phyloP scores from a whole-genome alignment of 139 green algal species.

The Dunaliella primolecta region DNA sequence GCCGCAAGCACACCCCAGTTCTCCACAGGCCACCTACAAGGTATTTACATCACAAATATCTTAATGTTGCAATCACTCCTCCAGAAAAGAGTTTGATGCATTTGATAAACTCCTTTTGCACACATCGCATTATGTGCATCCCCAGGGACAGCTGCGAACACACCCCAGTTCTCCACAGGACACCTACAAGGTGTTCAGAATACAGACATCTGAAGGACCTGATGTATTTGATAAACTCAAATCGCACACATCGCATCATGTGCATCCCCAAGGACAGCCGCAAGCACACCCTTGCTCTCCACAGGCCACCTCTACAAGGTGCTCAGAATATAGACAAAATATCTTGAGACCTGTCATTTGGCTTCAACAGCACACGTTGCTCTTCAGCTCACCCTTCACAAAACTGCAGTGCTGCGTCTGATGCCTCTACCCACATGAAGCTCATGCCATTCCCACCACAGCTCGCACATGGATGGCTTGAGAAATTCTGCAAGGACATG shows the following conservation, averaged over 20 bases:
- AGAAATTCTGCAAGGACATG: no score
- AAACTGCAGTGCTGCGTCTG: no score
- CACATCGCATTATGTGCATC: background rate
- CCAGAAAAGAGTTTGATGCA: background rate
- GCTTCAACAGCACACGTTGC: no score
- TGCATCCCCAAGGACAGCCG: background rate
- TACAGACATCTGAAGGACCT: background rate
- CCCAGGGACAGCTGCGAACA: background rate
- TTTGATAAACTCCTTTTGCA: background rate
- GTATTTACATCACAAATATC: background rate
- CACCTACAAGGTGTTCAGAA: background rate
- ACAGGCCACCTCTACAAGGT: background rate
- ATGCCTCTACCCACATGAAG: no score
- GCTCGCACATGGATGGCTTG: no score
- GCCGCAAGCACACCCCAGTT: background rate
- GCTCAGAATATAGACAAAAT: no score
- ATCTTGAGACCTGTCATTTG: no score
- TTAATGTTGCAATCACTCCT: background rate
- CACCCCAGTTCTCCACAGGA: background rate
- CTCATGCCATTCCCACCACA: no score
- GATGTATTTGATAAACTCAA: background rate
- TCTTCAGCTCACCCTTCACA: no score
- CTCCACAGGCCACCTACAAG: background rate
- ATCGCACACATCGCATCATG: background rate
- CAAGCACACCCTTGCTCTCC: background rate